Evolutionary conservation across 495 filamentous ascomycete species (phyloP).

Genomic region (Penicillium taxi): DNA sequence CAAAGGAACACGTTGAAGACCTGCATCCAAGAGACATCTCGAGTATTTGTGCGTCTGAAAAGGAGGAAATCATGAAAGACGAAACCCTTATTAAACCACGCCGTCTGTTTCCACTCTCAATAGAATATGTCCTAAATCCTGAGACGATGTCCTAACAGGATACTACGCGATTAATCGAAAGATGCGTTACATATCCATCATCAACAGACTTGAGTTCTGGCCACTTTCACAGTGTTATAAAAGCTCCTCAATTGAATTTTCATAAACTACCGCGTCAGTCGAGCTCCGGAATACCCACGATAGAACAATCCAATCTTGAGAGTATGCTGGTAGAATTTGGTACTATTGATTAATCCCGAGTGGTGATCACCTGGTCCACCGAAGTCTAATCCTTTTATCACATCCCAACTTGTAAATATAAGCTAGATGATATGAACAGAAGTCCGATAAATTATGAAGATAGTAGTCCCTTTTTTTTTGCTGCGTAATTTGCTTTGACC

Average conservation of each 20-base stretch:
- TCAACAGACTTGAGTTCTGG: conserved; percentile 3
- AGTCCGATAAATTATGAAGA: neutral
- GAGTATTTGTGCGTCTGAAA: no score
- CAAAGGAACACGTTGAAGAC: no score
- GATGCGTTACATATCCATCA: neutral
- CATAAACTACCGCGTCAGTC: neutral
- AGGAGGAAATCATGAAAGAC: no score
- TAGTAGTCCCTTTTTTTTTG: neutral
- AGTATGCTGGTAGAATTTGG: conserved; percentile 4
- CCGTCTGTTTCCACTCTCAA: no score
- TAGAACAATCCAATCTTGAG: conserved; percentile 1
- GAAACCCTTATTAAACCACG: no score
- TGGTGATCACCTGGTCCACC: conserved; percentile 26
- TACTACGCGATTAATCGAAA: neutral
- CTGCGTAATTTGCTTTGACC: conserved; percentile 6
- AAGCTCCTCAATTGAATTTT: conserved; percentile 3
- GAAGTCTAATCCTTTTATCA: conserved; percentile 18
- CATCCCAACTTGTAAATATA: conserved; percentile 2
- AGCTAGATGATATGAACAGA: neutral
- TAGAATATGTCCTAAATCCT: no score
- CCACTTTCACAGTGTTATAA: conserved; percentile 1
- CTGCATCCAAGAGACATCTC: no score
- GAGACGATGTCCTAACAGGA: no score
- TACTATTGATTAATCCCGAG: conserved; percentile 17
- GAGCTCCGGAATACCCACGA: conserved; percentile 1